Evolutionary conservation across 2,329 filamentous ascomycete species (phyloP).

Genomic region (Penicillium sp.): DNA sequence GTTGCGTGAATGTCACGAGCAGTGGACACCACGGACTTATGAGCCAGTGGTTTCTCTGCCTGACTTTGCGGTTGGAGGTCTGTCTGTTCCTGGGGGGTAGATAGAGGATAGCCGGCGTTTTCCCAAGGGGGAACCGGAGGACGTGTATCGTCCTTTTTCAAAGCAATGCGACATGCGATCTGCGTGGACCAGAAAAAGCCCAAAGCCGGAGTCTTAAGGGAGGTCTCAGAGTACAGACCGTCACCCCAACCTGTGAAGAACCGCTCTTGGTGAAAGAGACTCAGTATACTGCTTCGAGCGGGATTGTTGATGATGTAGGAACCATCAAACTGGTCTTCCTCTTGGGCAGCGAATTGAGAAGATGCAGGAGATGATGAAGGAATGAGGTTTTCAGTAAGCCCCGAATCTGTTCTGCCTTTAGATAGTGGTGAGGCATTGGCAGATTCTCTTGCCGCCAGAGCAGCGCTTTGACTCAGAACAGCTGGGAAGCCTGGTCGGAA

Average conservation of each 20-base stretch:
- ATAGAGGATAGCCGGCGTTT: background rate
- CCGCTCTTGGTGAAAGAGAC: conserved; percentile 83
- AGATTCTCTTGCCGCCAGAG: conserved; percentile 17
- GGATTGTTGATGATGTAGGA: conserved; percentile 40
- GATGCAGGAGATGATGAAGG: conserved; percentile 31
- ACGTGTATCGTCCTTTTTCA: conserved; percentile 68
- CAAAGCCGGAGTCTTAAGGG: conserved; percentile 74
- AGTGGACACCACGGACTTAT: conserved; percentile 1
- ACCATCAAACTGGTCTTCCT: conserved; percentile 30
- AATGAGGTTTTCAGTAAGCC: conserved; percentile 14
- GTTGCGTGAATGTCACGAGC: conserved; percentile 1
- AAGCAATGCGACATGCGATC: conserved; percentile 74
- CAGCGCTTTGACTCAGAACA: conserved; percentile 7
- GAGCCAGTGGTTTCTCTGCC: background rate
- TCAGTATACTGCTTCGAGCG: conserved; percentile 55
- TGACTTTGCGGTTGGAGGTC: background rate
- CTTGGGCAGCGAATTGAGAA: conserved; percentile 28
- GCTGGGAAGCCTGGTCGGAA: conserved; percentile 9
- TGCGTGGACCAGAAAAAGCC: conserved; percentile 91
- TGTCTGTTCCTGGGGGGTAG: conserved; percentile 8
- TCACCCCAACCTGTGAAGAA: conserved; percentile 98
- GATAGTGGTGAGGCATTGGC: conserved; percentile 21
- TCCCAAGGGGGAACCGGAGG: conserved; percentile 24
- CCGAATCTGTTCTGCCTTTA: conserved; percentile 11
- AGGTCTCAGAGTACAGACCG: conserved; percentile 37